Conservation (phyloP, 768 basidiomycete species). For the Tubosaeta sp. region DNA sequence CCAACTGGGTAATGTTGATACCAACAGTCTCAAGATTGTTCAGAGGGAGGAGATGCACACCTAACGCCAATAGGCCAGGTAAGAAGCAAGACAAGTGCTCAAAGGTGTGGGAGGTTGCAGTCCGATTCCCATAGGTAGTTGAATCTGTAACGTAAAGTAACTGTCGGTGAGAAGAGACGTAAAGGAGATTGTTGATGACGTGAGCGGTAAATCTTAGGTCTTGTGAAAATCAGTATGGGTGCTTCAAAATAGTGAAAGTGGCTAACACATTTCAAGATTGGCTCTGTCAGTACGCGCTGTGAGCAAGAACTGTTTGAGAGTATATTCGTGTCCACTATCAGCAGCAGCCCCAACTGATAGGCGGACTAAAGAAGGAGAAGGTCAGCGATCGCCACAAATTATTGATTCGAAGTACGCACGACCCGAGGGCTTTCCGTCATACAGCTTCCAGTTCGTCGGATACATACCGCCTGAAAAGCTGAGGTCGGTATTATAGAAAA, state of each 20-base stretch:
- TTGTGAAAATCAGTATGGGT: slow-evolving; percentile 23
- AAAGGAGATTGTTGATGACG: slow-evolving; percentile 62
- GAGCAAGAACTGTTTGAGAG: slow-evolving; percentile 68
- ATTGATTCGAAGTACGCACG: slow-evolving; percentile 34
- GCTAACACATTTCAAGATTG: slow-evolving; percentile 65
- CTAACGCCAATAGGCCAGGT: slow-evolving; percentile 70
- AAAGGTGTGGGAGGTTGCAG: slow-evolving; percentile 45
- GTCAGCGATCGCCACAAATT: background rate
- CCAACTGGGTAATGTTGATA: slow-evolving; percentile 41
- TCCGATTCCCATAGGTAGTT: slow-evolving; percentile 23
- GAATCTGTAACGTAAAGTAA: slow-evolving; percentile 68
- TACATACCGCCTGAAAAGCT: slow-evolving; percentile 56
- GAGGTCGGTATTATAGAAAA: slow-evolving; percentile 46
- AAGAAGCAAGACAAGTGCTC: slow-evolving; percentile 80
- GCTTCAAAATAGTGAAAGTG: background rate
- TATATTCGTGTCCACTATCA: slow-evolving; percentile 76
- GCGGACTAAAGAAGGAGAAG: slow-evolving; percentile 25
- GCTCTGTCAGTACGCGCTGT: slow-evolving; percentile 57
- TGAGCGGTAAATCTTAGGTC: slow-evolving; percentile 60
- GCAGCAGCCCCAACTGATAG: slow-evolving; percentile 62
- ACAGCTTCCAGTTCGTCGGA: slow-evolving; percentile 54
- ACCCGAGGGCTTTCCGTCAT: slow-evolving; percentile 40
- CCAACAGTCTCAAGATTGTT: slow-evolving; percentile 47
- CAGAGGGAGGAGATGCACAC: slow-evolving; percentile 58
- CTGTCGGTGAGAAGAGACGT: slow-evolving; percentile 57